Evolutionary conservation across 306 rosid species (phyloP), one percentile per base, ranked within the genome.

Genomic region (Fagus crenata): DNA sequence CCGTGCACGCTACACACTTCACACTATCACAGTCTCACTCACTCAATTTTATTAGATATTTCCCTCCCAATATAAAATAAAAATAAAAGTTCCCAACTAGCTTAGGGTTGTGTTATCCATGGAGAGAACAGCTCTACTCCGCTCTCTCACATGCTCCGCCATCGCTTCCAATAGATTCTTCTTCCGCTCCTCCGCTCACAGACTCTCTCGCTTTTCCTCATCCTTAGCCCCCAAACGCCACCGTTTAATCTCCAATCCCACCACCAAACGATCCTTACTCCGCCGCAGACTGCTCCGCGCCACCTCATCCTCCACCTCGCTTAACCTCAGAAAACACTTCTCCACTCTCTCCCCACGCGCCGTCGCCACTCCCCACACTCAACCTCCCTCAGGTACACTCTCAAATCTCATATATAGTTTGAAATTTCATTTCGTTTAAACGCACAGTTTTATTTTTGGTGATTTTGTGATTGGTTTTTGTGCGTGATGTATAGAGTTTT

Each of bases 51-150:
- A 40, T 67, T 55, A 63, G 42, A 46, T 60, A 49, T 68, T 18
- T 67, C 76, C 80, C 75, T 68, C 79, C 28, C 54, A 68, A 33
- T 75, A 51, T 7, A 39, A 42, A 31, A 68, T 11, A 65, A 11
- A 69, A 2, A n/a, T 58, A 15, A 6, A 18, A 7, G 1, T 15
- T 36, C 18, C 14, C 49, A 6, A 22, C 28, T 36, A 15, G 32
- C 4, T 14, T 37, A 39, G 49, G 71, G 71, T 39, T 46, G 35
- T 49, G 63, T 78, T 74, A 74, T 74, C 81, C 39, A 91, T 91
- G 98, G 97, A 90, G 86, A 81, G 92, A 46, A 88, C 97, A 7
- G 84, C 90, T 63, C 85, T 95, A 35, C 88, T 92, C 39, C 97
- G 98, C 53, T 89, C 90, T 75, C 78, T 90, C 22, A 67, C 91